Conservation (phyloP, 78 protist species). For the Emiliania huxleyi region DNA sequence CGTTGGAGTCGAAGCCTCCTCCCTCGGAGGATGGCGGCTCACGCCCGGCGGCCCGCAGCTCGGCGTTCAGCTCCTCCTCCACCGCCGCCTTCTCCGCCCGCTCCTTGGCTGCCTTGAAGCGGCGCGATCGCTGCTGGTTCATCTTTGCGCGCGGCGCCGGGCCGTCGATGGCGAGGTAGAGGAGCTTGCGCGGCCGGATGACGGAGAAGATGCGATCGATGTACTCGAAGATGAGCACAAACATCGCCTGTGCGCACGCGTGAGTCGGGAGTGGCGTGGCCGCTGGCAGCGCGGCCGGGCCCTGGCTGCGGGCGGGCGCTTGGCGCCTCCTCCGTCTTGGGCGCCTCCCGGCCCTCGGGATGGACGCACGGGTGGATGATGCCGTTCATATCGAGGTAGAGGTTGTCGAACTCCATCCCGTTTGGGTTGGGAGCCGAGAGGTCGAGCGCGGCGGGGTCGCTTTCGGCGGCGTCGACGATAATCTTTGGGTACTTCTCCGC, state of each 20-base stretch:
- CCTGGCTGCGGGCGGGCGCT: too few species aligned
- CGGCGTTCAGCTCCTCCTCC: constrained; percentile 88
- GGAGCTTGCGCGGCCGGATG: constrained; percentile 92
- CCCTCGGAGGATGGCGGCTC: not conserved
- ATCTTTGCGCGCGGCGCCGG: constrained; percentile 99
- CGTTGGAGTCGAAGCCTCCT: constrained; percentile 84
- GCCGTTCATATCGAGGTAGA: constrained; percentile 99
- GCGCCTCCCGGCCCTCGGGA: constrained; percentile 69
- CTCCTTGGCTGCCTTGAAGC: constrained; percentile 69
- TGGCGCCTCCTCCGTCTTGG: not conserved
- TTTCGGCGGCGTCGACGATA: constrained; percentile 48
- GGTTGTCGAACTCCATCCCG: constrained; percentile 87
- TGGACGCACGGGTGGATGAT: constrained; percentile 97
- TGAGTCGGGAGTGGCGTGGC: not conserved
- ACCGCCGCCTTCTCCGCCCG: constrained; percentile 50
- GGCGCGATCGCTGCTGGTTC: constrained; percentile 91
- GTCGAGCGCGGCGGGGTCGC: constrained; percentile 56
- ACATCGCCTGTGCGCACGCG: constrained; percentile 79
- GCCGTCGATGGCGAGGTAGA: constrained; percentile 96
- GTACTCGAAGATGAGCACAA: constrained; percentile 79
- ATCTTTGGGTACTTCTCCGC: constrained; percentile 82
- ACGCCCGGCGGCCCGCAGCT: not conserved
- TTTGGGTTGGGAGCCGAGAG: constrained; percentile 71
- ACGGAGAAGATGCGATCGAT: constrained; percentile 90
- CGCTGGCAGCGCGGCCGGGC: too few species aligned